Percentiles rank a stretch among this genome's conserved stretches.
Conservation (phyloP, 805 yeast genomes). For the Suhomyces faveliae region DNA sequence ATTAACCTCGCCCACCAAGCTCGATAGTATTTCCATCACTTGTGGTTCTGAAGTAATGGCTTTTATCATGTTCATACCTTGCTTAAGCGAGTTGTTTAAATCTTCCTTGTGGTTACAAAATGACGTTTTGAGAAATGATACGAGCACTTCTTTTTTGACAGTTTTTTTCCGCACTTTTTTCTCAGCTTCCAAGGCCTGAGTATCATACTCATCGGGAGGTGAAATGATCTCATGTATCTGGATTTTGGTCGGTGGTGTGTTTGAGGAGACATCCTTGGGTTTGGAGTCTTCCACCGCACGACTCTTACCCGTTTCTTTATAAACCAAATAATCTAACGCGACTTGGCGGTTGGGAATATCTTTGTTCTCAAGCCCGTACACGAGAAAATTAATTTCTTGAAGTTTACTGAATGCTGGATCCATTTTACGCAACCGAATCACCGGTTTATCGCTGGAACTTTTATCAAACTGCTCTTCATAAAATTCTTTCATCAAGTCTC, state of each 20-base stretch:
- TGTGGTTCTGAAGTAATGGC: background rate
- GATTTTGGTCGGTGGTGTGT: background rate
- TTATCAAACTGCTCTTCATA: conserved; percentile 13
- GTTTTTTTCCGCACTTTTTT: background rate
- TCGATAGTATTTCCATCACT: conserved; percentile 5
- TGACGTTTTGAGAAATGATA: conserved; percentile 1
- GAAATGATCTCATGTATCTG: background rate
- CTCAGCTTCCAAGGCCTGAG: background rate
- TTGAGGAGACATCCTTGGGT: background rate
- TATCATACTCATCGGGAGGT: background rate
- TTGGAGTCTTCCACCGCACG: background rate
- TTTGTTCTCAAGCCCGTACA: conserved; percentile 12
- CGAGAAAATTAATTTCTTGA: conserved; percentile 16
- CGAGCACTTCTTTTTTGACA: conserved; percentile 1
- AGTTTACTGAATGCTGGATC: conserved; percentile 17
- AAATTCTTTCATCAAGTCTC: conserved; percentile 15
- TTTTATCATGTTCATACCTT: background rate
- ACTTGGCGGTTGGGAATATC: conserved; percentile 14
- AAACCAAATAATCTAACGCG: conserved; percentile 13
- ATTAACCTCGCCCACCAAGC: conserved; percentile 1
- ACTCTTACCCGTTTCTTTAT: conserved; percentile 10
- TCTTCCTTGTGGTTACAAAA: conserved; percentile 2
- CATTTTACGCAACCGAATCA: conserved; percentile 16
- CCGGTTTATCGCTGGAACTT: conserved; percentile 14
- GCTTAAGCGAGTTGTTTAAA: conserved; percentile 3